These are phyloP conservation scores for Claviceps arundinis DNA, from an alignment of 2,329 filamentous ascomycete genomes.

Conservation along the genomic window DNA sequence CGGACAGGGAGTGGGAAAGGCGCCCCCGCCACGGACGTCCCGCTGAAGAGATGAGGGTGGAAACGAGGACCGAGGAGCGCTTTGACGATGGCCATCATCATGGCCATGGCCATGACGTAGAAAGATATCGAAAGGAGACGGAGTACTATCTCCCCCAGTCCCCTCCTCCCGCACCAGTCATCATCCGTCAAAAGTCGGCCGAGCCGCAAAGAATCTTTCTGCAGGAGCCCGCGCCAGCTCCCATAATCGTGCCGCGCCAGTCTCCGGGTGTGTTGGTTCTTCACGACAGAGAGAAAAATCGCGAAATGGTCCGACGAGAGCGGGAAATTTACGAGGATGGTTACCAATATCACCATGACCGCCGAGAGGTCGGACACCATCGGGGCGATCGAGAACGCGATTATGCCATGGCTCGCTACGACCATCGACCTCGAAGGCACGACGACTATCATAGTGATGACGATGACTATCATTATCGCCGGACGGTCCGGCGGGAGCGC, in stretches of 20 bases:
- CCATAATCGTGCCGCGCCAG: conserved; percentile 34
- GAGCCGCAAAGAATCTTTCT: conserved; percentile 48
- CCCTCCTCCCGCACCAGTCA: conserved; percentile 36
- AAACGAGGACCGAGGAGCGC: conserved; percentile 39
- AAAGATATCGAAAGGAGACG: conserved; percentile 47
- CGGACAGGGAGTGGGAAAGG: conserved; percentile 31
- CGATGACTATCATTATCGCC: conserved; percentile 33
- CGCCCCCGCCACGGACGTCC: conserved; percentile 27
- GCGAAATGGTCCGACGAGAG: conserved; percentile 18
- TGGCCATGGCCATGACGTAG: conserved; percentile 37
- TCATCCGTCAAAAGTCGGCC: conserved; percentile 41
- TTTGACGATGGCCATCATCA: conserved; percentile 30
- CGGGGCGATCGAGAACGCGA: conserved; percentile 15
- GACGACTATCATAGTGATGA: conserved; percentile 33
- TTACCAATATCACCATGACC: conserved; percentile 37
- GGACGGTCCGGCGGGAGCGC: conserved; percentile 34
- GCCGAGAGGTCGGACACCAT: conserved; percentile 29
- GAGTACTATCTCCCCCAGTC: conserved; percentile 45
- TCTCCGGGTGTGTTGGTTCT: conserved; percentile 32
- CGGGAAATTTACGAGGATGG: conserved; percentile 31
- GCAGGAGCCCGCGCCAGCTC: conserved; percentile 42
- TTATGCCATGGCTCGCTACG: conserved; percentile 22
- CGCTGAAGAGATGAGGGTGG: conserved; percentile 39
- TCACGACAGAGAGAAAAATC: conserved; percentile 27
- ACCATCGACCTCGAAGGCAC: conserved; percentile 27